These are phyloP conservation scores for Ramalina peruviana DNA, from an alignment of 495 filamentous ascomycete species.

Conservation along the genomic window DNA sequence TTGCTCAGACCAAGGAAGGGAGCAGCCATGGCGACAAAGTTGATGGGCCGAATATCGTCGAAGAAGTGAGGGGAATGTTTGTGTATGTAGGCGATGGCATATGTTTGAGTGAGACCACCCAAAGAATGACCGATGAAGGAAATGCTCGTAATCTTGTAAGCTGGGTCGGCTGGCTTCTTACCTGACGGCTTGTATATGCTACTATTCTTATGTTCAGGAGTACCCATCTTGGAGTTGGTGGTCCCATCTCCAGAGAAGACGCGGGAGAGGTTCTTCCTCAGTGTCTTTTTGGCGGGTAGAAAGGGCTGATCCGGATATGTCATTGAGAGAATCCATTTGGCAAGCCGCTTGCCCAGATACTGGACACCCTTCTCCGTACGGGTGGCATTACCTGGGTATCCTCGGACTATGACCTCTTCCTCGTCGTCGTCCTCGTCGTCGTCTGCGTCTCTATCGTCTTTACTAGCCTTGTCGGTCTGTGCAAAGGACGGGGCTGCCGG, in stretches of 20 bases:
- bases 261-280: constrained; percentile 24
- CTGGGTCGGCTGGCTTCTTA: constrained; percentile 32
- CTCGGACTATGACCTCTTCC: constrained; percentile 86
- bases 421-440: constrained; percentile 52
- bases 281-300: constrained; percentile 49
- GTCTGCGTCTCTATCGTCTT: constrained; percentile 24
- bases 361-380: constrained; percentile 92
- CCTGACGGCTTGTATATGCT: constrained; percentile 29
- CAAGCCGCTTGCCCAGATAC: constrained; percentile 86
- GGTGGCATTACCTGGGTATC: constrained; percentile 78
- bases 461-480: constrained; percentile 15
- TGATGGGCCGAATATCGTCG: constrained; percentile 70
- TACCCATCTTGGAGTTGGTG: constrained; percentile 15
- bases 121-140: constrained; percentile 92
- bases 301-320: constrained; percentile 88
- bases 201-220: constrained; percentile 38
- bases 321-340: constrained; percentile 77
- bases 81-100: constrained; percentile 93
- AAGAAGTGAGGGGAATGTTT: constrained; percentile 93
- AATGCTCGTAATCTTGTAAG: constrained; percentile 85
- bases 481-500: constrained; percentile 12
- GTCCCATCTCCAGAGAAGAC: constrained; percentile 22
- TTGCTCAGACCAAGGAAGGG: constrained; percentile 91
- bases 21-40: constrained; percentile 83
- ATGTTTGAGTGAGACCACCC: constrained; percentile 82